A percentile compares a stretch with the other conserved stretches of the same genome.
phyloP scores from a whole-genome alignment of 2,329 filamentous ascomycete species.

The Fusarium azukiicola region DNA sequence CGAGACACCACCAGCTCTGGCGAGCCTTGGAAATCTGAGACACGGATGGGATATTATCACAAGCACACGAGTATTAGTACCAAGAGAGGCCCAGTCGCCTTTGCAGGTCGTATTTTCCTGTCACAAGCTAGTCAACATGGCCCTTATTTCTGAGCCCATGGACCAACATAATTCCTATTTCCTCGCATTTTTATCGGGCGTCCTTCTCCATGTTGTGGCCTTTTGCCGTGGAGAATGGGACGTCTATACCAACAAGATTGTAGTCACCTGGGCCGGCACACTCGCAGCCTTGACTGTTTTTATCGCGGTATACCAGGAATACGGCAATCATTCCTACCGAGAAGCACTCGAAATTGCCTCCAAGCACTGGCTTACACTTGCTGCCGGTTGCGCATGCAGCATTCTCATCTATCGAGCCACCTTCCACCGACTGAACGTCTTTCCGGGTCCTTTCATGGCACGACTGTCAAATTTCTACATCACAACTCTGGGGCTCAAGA shows the following conservation, averaged over 20 bases:
- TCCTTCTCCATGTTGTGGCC: conserved; percentile 17
- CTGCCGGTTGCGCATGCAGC: background rate
- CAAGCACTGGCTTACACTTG: background rate
- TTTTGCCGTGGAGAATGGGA: conserved; percentile 38
- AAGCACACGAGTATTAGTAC: background rate
- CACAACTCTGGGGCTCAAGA: background rate
- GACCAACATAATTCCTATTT: background rate
- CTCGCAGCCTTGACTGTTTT: background rate
- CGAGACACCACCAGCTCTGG: background rate
- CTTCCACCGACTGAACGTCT: conserved; percentile 16
- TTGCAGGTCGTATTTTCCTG: background rate
- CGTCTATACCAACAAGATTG: conserved; percentile 31
- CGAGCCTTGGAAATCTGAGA: background rate
- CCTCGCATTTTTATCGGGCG: conserved; percentile 12
- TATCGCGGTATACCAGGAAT: background rate
- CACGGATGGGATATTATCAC: background rate
- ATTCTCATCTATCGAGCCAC: conserved; percentile 6
- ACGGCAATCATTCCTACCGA: background rate
- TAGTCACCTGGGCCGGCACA: background rate
- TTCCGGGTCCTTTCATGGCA: conserved; percentile 20
- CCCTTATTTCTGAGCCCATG: background rate
- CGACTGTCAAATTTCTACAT: conserved; percentile 14
- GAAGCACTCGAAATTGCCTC: background rate
- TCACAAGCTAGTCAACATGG: background rate
- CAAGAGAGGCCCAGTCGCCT: accelerated